Conservation (phyloP, 306 rosid genomes). For the Vicia faba region DNA sequence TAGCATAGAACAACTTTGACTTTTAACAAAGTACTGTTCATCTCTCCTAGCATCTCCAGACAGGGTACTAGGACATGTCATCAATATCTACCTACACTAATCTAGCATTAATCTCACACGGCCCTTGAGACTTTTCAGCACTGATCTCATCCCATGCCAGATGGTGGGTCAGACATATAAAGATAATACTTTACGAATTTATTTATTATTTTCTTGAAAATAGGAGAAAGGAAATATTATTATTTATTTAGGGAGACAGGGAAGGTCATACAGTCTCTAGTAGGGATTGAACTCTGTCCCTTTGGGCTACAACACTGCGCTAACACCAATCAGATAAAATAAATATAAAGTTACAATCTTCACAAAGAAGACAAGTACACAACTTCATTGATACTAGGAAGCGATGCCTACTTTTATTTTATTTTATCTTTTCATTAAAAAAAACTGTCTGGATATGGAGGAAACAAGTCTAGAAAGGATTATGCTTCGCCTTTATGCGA, state of each 20-base stretch:
- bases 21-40: neutral
- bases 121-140: constrained; percentile 19
- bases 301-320: neutral
- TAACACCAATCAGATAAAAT: neutral
- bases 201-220: neutral
- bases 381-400: neutral
- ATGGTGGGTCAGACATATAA: neutral
- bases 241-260: neutral
- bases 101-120: constrained; percentile 25
- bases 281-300: neutral
- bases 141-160: constrained; percentile 21
- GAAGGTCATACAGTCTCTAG: neutral
- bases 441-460: neutral
- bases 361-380: constrained; percentile 29
- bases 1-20: constrained; percentile 26
- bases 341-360: constrained; percentile 9
- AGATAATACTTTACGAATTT: neutral
- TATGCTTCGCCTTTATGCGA: constrained; percentile 13
- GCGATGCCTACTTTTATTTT: neutral
- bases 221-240: neutral
- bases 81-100: constrained; percentile 23
- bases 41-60: constrained; percentile 13
- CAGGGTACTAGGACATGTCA: constrained; percentile 6
- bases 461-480: constrained; percentile 29
- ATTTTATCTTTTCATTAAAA: neutral